These are phyloP conservation scores for Corniculantispora saksenae DNA, from an alignment of 2,329 filamentous ascomycete species.

Conservation along the genomic window DNA sequence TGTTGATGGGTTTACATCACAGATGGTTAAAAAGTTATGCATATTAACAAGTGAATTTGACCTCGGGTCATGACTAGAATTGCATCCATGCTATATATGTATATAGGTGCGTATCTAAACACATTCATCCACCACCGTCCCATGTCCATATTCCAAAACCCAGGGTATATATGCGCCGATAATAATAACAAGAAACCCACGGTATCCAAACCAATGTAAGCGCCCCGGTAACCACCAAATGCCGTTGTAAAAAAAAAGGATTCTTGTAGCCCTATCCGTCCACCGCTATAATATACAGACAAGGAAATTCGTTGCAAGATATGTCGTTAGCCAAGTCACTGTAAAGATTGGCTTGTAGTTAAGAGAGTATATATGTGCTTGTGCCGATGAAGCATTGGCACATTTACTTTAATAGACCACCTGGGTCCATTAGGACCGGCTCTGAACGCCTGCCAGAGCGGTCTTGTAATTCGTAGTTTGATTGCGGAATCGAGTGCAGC, in stretches of 20 bases:
- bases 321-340: not conserved
- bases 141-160: not conserved
- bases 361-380: not conserved
- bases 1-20: too few relatives aligned
- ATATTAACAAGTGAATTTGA: not conserved
- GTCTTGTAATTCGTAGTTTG: slow-evolving; percentile 36
- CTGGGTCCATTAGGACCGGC: slow-evolving; percentile 40
- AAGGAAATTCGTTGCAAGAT: not conserved
- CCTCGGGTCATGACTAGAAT: not conserved
- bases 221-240: not conserved
- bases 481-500: slow-evolving; percentile 48
- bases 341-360: not conserved
- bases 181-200: not conserved
- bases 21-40: not conserved
- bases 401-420: slow-evolving; percentile 33
- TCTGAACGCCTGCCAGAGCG: slow-evolving; percentile 32
- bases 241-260: not conserved
- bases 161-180: slow-evolving; percentile 17
- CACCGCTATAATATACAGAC: slow-evolving; percentile 3
- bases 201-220: slow-evolving; percentile 11
- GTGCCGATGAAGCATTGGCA: not conserved
- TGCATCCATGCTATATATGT: not conserved
- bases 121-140: not conserved
- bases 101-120: too few relatives aligned
- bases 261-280: not conserved